These are phyloP conservation scores for Friedmanniomyces simplex DNA, from an alignment of 495 filamentous ascomycete genomes.

Conservation along the genomic window DNA sequence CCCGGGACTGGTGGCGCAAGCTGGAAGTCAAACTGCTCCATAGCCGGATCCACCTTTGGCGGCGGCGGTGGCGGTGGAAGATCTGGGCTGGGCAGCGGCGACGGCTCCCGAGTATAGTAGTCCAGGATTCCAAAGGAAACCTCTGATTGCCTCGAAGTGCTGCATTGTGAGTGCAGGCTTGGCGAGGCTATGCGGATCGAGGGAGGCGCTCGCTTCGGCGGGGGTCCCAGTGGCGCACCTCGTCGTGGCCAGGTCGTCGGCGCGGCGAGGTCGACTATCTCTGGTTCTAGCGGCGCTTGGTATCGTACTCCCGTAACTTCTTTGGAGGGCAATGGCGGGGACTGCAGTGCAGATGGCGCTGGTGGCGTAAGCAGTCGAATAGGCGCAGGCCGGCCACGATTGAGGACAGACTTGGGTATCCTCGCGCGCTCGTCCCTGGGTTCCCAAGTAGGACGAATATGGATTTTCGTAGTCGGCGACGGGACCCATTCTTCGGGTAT, in stretches of 20 bases:
- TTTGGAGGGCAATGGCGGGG: constrained; percentile 1
- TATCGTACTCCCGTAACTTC: background rate
- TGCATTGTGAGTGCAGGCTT: background rate
- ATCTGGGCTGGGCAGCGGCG: constrained; percentile 7
- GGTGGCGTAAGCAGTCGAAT: constrained; percentile 1
- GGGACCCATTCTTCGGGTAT: constrained; percentile 1
- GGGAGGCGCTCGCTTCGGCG: background rate
- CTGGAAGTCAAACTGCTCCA: constrained; percentile 18
- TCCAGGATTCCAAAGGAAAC: constrained; percentile 17
- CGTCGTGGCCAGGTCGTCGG: constrained; percentile 12
- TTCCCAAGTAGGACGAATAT: background rate
- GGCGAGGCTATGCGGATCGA: background rate
- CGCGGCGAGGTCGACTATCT: constrained; percentile 11
- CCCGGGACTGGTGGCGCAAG: background rate
- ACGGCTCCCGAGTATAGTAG: constrained; percentile 10
- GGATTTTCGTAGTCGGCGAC: background rate
- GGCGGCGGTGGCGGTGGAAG: constrained; percentile 1
- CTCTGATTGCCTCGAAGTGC: constrained; percentile 6
- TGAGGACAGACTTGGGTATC: background rate
- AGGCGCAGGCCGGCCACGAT: background rate
- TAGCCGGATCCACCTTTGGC: constrained; percentile 12
- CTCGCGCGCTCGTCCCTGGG: constrained; percentile 1
- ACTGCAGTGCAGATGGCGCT: background rate
- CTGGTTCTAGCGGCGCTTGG: background rate
- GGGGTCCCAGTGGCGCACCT: background rate